These are phyloP conservation scores for Keithomyces neogunnii DNA, from an alignment of 2,329 filamentous ascomycete species.

Conservation along the genomic window DNA sequence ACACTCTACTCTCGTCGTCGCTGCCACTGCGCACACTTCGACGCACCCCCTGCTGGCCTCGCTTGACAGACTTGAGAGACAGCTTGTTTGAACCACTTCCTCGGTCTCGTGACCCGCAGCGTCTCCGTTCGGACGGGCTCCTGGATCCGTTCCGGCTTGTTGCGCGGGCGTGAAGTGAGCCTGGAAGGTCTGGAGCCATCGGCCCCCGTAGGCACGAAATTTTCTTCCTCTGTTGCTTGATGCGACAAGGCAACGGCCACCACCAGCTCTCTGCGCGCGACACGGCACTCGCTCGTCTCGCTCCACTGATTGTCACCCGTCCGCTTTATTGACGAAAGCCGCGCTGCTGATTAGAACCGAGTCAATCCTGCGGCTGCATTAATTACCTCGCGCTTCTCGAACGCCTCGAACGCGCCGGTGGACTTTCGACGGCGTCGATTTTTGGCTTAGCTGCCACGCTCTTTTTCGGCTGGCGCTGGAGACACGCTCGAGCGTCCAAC, in stretches of 20 bases:
- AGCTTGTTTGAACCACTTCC: background rate
- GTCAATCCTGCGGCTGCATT: background rate
- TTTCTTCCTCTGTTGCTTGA: constrained; percentile 20
- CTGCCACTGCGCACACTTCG: constrained; percentile 1
- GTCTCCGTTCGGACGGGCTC: constrained; percentile 6
- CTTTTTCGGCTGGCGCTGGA: background rate
- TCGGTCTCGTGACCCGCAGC: constrained; percentile 8
- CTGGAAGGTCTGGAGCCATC: constrained; percentile 8
- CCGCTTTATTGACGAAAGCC: background rate
- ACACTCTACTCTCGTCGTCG: background rate
- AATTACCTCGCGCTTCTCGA: background rate
- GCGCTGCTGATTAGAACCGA: background rate
- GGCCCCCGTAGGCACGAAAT: constrained; percentile 19
- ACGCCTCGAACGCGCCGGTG: background rate
- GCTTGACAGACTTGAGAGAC: background rate
- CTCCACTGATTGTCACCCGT: background rate
- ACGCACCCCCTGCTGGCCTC: background rate
- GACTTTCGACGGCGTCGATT: too few species aligned
- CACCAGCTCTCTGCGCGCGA: constrained; percentile 7
- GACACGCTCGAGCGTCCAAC: constrained; percentile 2
- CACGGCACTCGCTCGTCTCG: background rate
- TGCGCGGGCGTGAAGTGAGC: constrained; percentile 9
- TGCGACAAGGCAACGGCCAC: constrained; percentile 11
- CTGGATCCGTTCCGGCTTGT: constrained; percentile 4
- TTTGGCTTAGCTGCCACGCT: constrained; percentile 1